Evolutionary conservation across 2,329 filamentous ascomycete species (phyloP).

Genomic region (Seiridium unicorne): DNA sequence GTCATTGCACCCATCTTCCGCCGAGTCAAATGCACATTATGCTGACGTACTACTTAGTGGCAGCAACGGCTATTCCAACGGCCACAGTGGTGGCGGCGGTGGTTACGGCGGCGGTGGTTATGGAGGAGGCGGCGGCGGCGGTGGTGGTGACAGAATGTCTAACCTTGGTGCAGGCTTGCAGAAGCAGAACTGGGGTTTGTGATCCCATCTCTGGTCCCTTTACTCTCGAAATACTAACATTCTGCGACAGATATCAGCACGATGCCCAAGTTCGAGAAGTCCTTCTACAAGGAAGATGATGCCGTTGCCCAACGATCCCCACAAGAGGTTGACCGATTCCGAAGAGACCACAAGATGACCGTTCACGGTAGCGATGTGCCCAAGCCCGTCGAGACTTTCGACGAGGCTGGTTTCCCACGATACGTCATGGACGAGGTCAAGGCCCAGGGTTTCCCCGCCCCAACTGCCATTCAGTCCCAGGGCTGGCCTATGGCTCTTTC

Average conservation of each 20-base stretch:
- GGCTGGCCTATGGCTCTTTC: constrained; percentile 99
- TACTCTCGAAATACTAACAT: constrained; percentile 20
- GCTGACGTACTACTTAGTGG: constrained; percentile 15
- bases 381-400: constrained; percentile 93
- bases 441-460: constrained; percentile 90
- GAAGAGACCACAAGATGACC: constrained; percentile 80
- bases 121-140: constrained; percentile 47
- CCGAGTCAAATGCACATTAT: neutral
- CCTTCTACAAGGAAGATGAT: constrained; percentile 95
- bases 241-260: constrained; percentile 62
- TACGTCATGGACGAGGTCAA: constrained; percentile 99
- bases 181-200: constrained; percentile 84
- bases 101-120: constrained; percentile 41
- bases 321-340: constrained; percentile 84
- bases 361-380: constrained; percentile 79
- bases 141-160: constrained; percentile 90
- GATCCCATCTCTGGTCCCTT: constrained; percentile 22
- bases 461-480: constrained; percentile 95
- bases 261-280: constrained; percentile 97
- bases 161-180: constrained; percentile 85
- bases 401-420: constrained; percentile 93
- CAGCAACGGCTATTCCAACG: constrained; percentile 50
- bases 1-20: neutral
- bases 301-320: constrained; percentile 72
- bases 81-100: constrained; percentile 34